These are phyloP conservation scores for Fraxinus americana DNA, from an alignment of 257 asterid species.

Conservation along the genomic window DNA sequence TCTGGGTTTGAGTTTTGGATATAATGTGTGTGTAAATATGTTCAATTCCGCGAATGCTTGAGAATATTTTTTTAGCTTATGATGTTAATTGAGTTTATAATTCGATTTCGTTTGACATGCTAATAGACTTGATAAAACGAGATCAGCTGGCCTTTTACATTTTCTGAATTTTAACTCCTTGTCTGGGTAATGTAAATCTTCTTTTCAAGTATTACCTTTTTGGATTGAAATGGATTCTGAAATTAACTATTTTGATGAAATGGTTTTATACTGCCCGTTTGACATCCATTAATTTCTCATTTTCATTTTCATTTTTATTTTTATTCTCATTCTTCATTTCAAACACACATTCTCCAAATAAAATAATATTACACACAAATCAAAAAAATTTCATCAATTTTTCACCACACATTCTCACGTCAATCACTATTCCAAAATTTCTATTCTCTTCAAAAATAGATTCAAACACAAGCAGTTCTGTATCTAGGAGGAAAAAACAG, in stretches of 20 bases:
- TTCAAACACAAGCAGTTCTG: background rate
- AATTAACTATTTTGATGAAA: conserved; percentile 6
- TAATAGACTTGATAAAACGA: conserved; percentile 18
- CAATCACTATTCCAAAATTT: no score
- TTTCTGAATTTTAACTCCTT: background rate
- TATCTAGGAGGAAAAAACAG: background rate
- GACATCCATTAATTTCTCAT: no score
- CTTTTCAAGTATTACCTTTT: background rate
- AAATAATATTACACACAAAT: no score
- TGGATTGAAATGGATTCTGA: conserved; percentile 2
- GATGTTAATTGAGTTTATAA: background rate
- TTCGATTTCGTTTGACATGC: background rate
- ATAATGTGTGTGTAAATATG: conserved; percentile 26
- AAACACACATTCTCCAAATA: no score
- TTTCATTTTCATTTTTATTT: no score
- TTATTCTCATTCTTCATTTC: no score
- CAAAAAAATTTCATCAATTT: no score
- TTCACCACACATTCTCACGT: no score
- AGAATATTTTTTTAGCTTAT: background rate
- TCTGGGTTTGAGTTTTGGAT: conserved; percentile 11
- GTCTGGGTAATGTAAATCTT: background rate
- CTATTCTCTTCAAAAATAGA: no score
- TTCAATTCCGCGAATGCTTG: background rate
- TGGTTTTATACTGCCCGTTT: background rate
- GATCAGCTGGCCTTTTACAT: conserved; percentile 5